Conservation (phyloP, 768 basidiomycete species). For the Panaeolus cyanescens region DNA sequence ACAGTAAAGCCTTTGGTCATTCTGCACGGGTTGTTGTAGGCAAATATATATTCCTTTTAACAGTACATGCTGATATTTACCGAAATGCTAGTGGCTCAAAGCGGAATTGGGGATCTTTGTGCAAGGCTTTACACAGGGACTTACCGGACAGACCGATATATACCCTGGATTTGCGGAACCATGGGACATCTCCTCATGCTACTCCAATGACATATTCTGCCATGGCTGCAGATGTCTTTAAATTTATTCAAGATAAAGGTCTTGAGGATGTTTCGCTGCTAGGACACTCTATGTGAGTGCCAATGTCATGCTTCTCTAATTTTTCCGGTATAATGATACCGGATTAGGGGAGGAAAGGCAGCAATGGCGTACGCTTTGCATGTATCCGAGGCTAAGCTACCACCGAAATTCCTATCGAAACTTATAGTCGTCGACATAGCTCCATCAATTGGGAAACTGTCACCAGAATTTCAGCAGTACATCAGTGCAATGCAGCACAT, state of each 20-base stretch:
- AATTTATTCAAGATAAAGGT: conserved; percentile 58
- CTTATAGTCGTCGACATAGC: conserved; percentile 85
- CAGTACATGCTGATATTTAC: background rate
- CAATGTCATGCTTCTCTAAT: background rate
- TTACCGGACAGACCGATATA: conserved; percentile 68
- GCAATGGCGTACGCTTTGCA: conserved; percentile 72
- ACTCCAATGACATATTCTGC: conserved; percentile 72
- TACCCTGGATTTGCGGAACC: conserved; percentile 85
- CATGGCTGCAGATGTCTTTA: conserved; percentile 79
- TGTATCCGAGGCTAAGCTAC: conserved; percentile 35
- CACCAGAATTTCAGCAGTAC: conserved; percentile 66
- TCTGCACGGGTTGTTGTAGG: conserved; percentile 67
- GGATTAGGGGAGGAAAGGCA: conserved; percentile 86
- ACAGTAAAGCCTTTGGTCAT: conserved; percentile 52
- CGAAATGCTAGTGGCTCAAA: conserved; percentile 70
- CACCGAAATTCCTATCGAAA: conserved; percentile 43
- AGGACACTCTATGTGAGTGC: conserved; percentile 86
- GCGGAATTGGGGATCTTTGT: conserved; percentile 85
- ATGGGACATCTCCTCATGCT: conserved; percentile 79
- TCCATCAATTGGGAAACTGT: conserved; percentile 60
- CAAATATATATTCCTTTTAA: background rate
- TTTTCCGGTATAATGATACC: background rate
- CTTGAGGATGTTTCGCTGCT: conserved; percentile 70
- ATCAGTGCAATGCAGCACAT: conserved; percentile 75
- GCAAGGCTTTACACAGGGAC: conserved; percentile 71